phyloP scores from a whole-genome alignment of 352 stramenopile genomes.

The Globisporangium irregulare region DNA sequence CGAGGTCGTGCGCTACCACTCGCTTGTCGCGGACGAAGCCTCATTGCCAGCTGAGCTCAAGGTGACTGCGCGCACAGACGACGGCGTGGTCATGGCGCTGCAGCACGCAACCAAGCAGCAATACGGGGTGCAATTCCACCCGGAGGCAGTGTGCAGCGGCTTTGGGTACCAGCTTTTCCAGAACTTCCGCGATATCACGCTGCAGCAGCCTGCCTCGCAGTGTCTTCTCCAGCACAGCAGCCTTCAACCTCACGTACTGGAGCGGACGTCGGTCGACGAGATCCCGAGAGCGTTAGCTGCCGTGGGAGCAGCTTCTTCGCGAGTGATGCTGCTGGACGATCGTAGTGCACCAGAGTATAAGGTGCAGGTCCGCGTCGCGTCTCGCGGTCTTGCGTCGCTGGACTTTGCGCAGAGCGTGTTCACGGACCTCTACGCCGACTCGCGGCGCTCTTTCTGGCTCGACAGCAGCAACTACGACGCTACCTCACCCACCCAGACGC shows the following conservation, averaged over 20 bases:
- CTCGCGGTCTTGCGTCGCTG: slow-evolving; percentile 38
- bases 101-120: slow-evolving; percentile 81
- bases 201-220: slow-evolving; percentile 29
- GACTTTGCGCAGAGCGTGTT: slow-evolving; percentile 68
- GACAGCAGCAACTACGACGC: slow-evolving; percentile 72
- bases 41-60: slow-evolving; percentile 43
- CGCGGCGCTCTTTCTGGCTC: slow-evolving; percentile 70
- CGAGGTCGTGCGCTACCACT: slow-evolving; percentile 96
- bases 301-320: not conserved
- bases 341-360: slow-evolving; percentile 20
- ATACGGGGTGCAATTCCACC: slow-evolving; percentile 97
- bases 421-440: slow-evolving; percentile 37
- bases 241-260: slow-evolving; percentile 19
- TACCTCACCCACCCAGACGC: not conserved
- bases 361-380: slow-evolving; percentile 39
- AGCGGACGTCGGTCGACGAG: not conserved
- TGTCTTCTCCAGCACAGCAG: slow-evolving; percentile 55
- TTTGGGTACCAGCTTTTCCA: slow-evolving; percentile 85
- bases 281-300: not conserved
- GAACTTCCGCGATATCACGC: slow-evolving; percentile 85
- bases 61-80: slow-evolving; percentile 62
- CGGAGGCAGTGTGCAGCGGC: slow-evolving; percentile 91
- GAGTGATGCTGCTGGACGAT: not conserved
- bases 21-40: slow-evolving; percentile 78
- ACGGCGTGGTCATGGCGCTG: slow-evolving; percentile 89